Evolutionary conservation across 1,284 basidiomycete species (phyloP).

Genomic region (Tremellales sp.): DNA sequence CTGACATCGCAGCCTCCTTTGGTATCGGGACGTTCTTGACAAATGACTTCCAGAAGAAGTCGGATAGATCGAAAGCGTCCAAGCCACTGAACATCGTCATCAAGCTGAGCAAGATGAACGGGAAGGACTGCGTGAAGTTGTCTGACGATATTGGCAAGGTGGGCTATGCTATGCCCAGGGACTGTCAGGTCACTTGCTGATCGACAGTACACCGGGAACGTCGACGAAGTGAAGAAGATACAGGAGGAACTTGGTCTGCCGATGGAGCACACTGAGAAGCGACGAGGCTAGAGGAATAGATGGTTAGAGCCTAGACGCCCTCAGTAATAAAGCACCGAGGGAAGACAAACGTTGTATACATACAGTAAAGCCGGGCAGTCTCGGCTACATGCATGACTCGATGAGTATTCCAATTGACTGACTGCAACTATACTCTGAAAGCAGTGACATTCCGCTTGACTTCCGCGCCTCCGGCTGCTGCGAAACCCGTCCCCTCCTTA

Average conservation of each 20-base stretch:
- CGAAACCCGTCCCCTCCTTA: constrained; percentile 85
- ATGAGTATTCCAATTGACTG: no score
- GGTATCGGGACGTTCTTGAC: constrained; percentile 89
- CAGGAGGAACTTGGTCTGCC: constrained; percentile 32
- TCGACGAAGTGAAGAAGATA: constrained; percentile 39
- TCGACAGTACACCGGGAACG: constrained; percentile 38
- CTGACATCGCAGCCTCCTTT: constrained; percentile 58
- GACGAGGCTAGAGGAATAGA: constrained; percentile 10
- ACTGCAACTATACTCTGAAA: constrained; percentile 40
- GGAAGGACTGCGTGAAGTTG: constrained; percentile 77
- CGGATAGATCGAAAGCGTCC: constrained; percentile 59
- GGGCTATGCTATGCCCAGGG: constrained; percentile 1
- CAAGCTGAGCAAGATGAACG: constrained; percentile 73
- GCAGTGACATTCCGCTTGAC: constrained; percentile 44
- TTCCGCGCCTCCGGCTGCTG: constrained; percentile 84
- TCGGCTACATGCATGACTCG: no score
- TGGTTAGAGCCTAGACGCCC: neutral
- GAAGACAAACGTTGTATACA: no score
- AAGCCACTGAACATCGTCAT: constrained; percentile 89
- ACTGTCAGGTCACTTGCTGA: constrained; percentile 1
- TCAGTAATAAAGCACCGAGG: no score
- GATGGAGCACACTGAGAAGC: constrained; percentile 20
- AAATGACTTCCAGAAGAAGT: constrained; percentile 73
- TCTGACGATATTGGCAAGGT: constrained; percentile 87
- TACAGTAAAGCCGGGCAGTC: no score